phyloP scores from a whole-genome alignment of 2,329 filamentous ascomycete genomes.

The Lasiodiplodia sp. region DNA sequence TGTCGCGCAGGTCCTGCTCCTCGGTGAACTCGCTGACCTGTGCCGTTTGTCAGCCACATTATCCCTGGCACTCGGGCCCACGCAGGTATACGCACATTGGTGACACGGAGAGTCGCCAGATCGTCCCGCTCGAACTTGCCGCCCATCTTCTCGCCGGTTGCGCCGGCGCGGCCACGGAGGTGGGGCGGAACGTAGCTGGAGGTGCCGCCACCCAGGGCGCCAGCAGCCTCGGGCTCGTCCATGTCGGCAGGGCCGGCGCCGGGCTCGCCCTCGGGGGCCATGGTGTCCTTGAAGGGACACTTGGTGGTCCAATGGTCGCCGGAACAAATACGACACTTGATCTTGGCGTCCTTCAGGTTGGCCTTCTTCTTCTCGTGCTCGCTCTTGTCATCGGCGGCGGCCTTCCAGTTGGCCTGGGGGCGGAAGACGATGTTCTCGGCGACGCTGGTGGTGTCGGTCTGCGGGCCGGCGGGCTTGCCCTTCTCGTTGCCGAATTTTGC shows the following conservation, averaged over 20 bases:
- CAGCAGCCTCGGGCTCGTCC: slow-evolving; percentile 56
- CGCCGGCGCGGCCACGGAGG: slow-evolving; percentile 80
- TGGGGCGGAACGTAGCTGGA: slow-evolving; percentile 95
- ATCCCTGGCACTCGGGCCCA: slow-evolving; percentile 22
- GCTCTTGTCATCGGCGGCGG: slow-evolving; percentile 77
- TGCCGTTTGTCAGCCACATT: slow-evolving; percentile 30
- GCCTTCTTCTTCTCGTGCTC: slow-evolving; percentile 75
- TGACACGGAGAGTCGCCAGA: slow-evolving; percentile 93
- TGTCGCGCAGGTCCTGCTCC: slow-evolving; percentile 91
- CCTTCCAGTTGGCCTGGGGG: slow-evolving; percentile 92
- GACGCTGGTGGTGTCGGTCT: slow-evolving; percentile 87
- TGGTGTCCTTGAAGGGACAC: slow-evolving; percentile 99
- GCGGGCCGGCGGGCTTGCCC: slow-evolving; percentile 82
- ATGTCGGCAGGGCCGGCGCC: slow-evolving; percentile 56
- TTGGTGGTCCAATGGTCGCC: slow-evolving; percentile 99
- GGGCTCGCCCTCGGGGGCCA: slow-evolving; percentile 76
- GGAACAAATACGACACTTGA: slow-evolving; percentile 99
- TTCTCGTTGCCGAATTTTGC: slow-evolving; percentile 89
- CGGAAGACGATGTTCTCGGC: slow-evolving; percentile 99
- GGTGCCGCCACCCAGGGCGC: slow-evolving; percentile 69
- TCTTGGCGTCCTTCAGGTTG: slow-evolving; percentile 94
- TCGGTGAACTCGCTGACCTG: slow-evolving; percentile 97
- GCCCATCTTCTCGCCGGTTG: slow-evolving; percentile 80
- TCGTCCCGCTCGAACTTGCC: slow-evolving; percentile 98
- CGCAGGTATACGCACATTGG: slow-evolving; percentile 68